phyloP scores from a whole-genome alignment of 192 early-diverging fungal species.

The Mortierella alpina region DNA sequence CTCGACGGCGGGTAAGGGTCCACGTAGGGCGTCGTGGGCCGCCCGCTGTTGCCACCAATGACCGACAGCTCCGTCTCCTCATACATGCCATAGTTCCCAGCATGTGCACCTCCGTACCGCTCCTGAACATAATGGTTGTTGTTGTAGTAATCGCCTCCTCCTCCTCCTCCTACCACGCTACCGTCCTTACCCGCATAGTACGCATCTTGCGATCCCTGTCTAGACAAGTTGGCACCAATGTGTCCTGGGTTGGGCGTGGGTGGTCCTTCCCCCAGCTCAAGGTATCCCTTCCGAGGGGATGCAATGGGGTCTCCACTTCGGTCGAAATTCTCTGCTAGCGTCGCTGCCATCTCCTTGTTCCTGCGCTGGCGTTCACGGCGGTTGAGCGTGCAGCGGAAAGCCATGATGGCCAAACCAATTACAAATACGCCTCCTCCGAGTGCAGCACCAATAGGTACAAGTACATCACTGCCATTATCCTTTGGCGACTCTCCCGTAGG shows the following conservation, averaged over 20 bases:
- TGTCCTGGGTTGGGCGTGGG: conserved; percentile 9
- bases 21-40: conserved; percentile 13
- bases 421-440: conserved; percentile 32
- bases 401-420: conserved; percentile 28
- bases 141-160: conserved; percentile 21
- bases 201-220: conserved; percentile 47
- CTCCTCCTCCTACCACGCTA: conserved; percentile 10
- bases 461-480: not conserved
- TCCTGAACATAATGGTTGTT: conserved; percentile 44
- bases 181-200: conserved; percentile 18
- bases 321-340: conserved; percentile 38
- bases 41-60: conserved; percentile 22
- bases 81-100: conserved; percentile 33
- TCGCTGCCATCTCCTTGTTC: conserved; percentile 48
- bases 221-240: conserved; percentile 13
- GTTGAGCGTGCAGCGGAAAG: conserved; percentile 32
- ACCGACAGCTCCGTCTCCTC: conserved; percentile 50
- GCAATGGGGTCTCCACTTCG: conserved; percentile 27
- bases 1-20: conserved; percentile 16
- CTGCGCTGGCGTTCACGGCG: conserved; percentile 21
- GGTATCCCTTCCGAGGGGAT: conserved; percentile 34
- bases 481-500: not conserved
- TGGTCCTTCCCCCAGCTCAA: conserved; percentile 37
- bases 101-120: conserved; percentile 30
- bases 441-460: conserved; percentile 10